Evolutionary conservation across 345 rosid species (phyloP).

Genomic region (Hibiscus syriacus): DNA sequence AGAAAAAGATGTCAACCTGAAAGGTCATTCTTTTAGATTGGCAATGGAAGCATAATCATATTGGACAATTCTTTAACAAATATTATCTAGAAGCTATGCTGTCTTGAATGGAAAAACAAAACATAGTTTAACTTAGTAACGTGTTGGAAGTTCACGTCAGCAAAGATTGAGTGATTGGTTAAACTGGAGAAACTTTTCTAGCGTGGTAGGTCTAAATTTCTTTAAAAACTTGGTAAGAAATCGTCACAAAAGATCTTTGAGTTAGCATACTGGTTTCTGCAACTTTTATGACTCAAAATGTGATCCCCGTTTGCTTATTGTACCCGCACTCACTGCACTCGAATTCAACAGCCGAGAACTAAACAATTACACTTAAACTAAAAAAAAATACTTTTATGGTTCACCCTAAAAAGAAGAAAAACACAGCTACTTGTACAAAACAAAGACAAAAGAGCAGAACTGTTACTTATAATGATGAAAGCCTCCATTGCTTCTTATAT

Average conservation of each 20-base stretch:
- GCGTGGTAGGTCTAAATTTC: neutral
- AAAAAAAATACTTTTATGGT: neutral
- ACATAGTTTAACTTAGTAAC: no score
- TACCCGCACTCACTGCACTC: neutral
- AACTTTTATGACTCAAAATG: neutral
- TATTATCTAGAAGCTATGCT: no score
- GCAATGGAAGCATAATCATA: no score
- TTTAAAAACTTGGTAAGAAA: neutral
- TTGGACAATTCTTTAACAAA: no score
- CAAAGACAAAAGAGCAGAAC: constrained; percentile 1
- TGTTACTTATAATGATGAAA: neutral
- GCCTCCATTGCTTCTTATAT: neutral
- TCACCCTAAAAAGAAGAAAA: neutral
- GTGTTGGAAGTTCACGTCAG: neutral
- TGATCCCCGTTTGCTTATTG: neutral
- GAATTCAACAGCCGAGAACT: neutral
- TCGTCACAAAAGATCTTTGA: neutral
- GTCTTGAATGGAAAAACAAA: no score
- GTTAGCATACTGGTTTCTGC: neutral
- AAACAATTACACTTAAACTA: neutral
- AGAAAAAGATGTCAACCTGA: no score
- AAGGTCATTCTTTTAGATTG: no score
- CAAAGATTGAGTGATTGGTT: neutral
- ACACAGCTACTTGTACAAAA: neutral
- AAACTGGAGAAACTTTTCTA: neutral